Evolutionary conservation across 164 flowering plant species (phyloP), one percentile per base, ranked within the genome.

Genomic region (Nymphaea thermarum): DNA sequence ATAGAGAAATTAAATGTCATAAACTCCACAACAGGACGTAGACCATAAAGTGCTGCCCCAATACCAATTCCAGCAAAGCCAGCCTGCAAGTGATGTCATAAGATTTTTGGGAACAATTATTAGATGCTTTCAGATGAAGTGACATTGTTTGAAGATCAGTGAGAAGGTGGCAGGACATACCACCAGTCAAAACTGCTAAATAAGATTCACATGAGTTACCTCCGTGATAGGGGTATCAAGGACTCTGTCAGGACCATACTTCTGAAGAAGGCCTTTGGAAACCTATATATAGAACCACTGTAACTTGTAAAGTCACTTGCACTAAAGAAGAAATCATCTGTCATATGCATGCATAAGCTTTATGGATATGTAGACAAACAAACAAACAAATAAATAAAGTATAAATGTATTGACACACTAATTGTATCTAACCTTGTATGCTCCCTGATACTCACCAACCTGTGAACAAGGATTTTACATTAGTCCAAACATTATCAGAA

Each of bases 401-500:
- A 25, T 25, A 25, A 25, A 25, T 25, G 36, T 25, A 25, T 25
- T 25, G 36, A 25, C 36, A 25, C 36, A 25, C 36, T 25, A 25
- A 25, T 51, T 51, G 57, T 65, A 42, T 66, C 87, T 77, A 70
- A 94, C 99, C 98, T 95, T 95, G 82, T 95, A 95, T 65, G 99
- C 99, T 72, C 99, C 99, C 60, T 95, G 97, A 70, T 95, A 95
- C 76, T 92, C 96, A 18, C 99, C 99, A 74, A 95, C 99, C 99
- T 95, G 81, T 73, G 77, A 44, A n/a, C 70, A 42, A 43, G 36
- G 36, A 43, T 62, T 62, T 17, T 8, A 8, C 57, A 10, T 51
- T 51, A 51, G 57, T 51, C 8, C 57, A 51, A 8, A 8, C 12
- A 51, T 8, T 51, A 51, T 15, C 57, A 51, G 14, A 51, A 51